phyloP scores from a whole-genome alignment of 495 filamentous ascomycete genomes.

The Trichoderma orchidacearum region DNA sequence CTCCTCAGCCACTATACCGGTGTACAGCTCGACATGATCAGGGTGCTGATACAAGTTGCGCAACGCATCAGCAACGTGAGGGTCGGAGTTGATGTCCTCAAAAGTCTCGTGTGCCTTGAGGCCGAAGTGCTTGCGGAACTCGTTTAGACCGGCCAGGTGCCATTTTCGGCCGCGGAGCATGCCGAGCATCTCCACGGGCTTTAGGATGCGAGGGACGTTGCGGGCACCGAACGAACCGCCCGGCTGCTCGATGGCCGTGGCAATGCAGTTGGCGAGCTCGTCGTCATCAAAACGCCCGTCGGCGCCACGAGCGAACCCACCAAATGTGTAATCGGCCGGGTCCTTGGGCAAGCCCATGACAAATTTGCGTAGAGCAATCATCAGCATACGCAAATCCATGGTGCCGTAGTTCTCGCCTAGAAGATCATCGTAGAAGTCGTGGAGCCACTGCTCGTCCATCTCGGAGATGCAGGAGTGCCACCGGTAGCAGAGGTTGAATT shows the following conservation, averaged over 20 bases:
- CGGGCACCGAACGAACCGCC: conserved; percentile 56
- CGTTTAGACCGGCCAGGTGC: conserved; percentile 75
- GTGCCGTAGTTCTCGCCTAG: conserved; percentile 45
- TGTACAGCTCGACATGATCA: conserved; percentile 61
- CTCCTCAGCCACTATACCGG: conserved; percentile 70
- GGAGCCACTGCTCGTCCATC: conserved; percentile 62
- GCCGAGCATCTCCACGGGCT: conserved; percentile 68
- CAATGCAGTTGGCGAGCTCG: conserved; percentile 54
- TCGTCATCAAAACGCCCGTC: conserved; percentile 54
- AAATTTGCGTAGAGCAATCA: conserved; percentile 45
- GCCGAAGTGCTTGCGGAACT: conserved; percentile 73
- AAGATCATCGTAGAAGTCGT: conserved; percentile 47
- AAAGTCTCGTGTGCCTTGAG: conserved; percentile 64
- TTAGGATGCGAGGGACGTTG: conserved; percentile 60
- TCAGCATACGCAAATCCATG: conserved; percentile 41
- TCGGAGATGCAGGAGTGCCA: conserved; percentile 70
- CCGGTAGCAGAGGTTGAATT: conserved; percentile 56
- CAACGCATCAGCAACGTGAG: conserved; percentile 56
- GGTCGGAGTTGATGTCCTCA: conserved; percentile 73
- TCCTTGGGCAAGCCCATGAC: conserved; percentile 43
- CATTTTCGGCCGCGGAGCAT: conserved; percentile 75
- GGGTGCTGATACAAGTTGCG: conserved; percentile 66
- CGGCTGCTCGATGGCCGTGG: conserved; percentile 48
- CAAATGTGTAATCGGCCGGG: conserved; percentile 51
- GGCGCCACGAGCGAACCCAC: conserved; percentile 40